Evolutionary conservation across 768 basidiomycete genomes (phyloP).

Genomic region (Mycena rebaudengoi): DNA sequence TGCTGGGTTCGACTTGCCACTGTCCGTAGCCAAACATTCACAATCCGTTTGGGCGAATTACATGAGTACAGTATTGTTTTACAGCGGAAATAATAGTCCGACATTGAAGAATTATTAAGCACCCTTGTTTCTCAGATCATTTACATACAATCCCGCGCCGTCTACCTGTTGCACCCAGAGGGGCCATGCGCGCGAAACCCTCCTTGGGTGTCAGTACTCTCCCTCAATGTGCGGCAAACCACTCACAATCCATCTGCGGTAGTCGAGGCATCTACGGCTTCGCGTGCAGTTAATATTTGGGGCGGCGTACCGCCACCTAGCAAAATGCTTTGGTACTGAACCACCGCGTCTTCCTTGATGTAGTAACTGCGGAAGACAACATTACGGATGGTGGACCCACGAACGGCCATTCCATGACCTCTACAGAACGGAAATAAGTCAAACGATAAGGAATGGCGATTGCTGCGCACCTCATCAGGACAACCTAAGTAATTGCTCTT

Average conservation of each 20-base stretch:
- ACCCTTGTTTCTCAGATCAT: conserved; percentile 17
- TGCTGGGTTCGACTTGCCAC: no score
- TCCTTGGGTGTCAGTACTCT: not conserved
- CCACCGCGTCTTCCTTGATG: conserved; percentile 27
- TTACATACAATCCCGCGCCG: conserved; percentile 11
- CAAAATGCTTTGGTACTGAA: conserved; percentile 25
- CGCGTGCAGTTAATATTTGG: conserved; percentile 17
- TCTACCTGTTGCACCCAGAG: conserved; percentile 24
- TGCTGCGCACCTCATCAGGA: conserved; percentile 25
- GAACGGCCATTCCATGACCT: conserved; percentile 33
- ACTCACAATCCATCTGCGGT: conserved; percentile 22
- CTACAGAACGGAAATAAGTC: not conserved
- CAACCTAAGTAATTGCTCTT: conserved; percentile 2
- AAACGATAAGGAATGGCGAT: not conserved
- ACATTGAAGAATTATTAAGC: not conserved
- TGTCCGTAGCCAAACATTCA: no score
- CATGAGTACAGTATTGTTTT: no score
- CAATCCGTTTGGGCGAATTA: no score
- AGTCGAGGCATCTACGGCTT: conserved; percentile 21
- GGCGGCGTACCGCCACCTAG: conserved; percentile 22
- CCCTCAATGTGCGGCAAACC: not conserved
- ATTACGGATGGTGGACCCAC: conserved; percentile 25
- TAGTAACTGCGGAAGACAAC: conserved; percentile 29
- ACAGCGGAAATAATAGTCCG: conserved; percentile 8
- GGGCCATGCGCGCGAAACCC: conserved; percentile 15